Evolutionary conservation across 1,284 basidiomycete genomes (phyloP).

Genomic region (Ustilago sp.): DNA sequence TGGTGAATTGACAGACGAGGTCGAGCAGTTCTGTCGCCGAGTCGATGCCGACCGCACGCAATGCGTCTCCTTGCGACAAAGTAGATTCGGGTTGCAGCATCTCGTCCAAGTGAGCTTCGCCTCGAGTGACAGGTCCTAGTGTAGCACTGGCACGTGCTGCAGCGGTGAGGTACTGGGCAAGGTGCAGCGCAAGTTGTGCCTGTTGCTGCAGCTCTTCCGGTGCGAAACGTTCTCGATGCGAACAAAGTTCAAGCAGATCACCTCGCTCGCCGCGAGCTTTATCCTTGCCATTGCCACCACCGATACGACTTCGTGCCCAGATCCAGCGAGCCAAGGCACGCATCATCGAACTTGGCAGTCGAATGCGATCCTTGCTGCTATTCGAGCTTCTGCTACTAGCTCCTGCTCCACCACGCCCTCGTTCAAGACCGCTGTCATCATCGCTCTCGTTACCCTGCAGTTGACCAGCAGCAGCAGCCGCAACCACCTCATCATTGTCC

Average conservation of each 20-base stretch:
- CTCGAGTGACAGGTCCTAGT: constrained; percentile 25
- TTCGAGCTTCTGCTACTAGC: neutral
- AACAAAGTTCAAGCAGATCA: constrained; percentile 40
- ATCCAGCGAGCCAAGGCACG: constrained; percentile 47
- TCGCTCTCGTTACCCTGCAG: constrained; percentile 19
- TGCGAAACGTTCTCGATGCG: constrained; percentile 39
- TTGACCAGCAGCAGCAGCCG: constrained; percentile 20
- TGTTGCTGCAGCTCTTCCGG: constrained; percentile 36
- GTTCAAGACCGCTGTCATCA: constrained; percentile 3
- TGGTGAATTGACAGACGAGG: constrained; percentile 77
- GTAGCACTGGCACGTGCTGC: constrained; percentile 26
- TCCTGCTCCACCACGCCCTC: neutral
- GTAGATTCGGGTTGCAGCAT: constrained; percentile 35
- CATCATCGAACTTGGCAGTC: constrained; percentile 43
- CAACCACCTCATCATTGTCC: constrained; percentile 42
- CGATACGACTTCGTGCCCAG: constrained; percentile 42
- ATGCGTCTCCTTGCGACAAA: constrained; percentile 38
- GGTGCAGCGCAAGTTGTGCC: constrained; percentile 37
- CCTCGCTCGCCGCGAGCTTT: constrained; percentile 23
- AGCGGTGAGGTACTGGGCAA: constrained; percentile 43
- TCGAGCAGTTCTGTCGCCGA: constrained; percentile 46
- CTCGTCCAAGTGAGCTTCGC: constrained; percentile 32
- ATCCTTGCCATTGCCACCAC: constrained; percentile 31
- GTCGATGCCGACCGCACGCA: constrained; percentile 43
- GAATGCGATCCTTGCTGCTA: constrained; percentile 12